phyloP scores from a whole-genome alignment of 768 basidiomycete genomes.

The Suillus weaverae region DNA sequence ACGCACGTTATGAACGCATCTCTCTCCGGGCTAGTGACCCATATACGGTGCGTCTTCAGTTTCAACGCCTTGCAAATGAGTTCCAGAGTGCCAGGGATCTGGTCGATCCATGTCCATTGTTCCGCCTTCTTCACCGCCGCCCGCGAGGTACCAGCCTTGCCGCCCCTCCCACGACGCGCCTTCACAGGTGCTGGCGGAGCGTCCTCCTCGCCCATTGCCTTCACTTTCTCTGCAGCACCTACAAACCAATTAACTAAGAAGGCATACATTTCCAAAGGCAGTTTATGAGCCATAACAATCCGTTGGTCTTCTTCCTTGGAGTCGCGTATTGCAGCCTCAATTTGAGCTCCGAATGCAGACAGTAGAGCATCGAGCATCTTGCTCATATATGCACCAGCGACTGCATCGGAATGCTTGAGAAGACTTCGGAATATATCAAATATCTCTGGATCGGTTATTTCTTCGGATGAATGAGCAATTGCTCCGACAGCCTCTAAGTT shows the following conservation, averaged over 20 bases:
- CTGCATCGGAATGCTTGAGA: slow-evolving; percentile 68
- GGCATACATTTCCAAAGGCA: slow-evolving; percentile 85
- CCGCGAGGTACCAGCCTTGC: slow-evolving; percentile 44
- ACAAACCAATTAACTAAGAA: slow-evolving; percentile 95
- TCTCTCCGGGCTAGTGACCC: slow-evolving; percentile 84
- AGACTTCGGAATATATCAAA: slow-evolving; percentile 84
- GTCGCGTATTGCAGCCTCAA: slow-evolving; percentile 71
- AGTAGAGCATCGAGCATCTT: slow-evolving; percentile 87
- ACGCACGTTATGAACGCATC: slow-evolving; percentile 85
- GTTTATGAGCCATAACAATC: slow-evolving; percentile 60
- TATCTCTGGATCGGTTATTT: slow-evolving; percentile 62
- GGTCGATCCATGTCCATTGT: slow-evolving; percentile 74
- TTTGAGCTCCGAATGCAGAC: slow-evolving; percentile 70
- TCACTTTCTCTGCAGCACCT: slow-evolving; percentile 74
- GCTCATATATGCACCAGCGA: slow-evolving; percentile 68
- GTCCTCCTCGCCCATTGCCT: slow-evolving; percentile 48
- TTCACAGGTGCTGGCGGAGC: slow-evolving; percentile 48
- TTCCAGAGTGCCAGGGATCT: slow-evolving; percentile 67
- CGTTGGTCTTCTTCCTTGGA: slow-evolving; percentile 69
- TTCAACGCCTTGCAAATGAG: slow-evolving; percentile 72
- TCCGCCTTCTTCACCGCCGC: slow-evolving; percentile 48
- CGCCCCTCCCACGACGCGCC: slow-evolving; percentile 58
- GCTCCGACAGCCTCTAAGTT: slow-evolving; percentile 71
- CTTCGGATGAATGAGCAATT: slow-evolving; percentile 76
- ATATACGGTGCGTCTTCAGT: slow-evolving; percentile 75